Evolutionary conservation across 345 rosid species (phyloP).

Genomic region (Conringia planisiliqua): DNA sequence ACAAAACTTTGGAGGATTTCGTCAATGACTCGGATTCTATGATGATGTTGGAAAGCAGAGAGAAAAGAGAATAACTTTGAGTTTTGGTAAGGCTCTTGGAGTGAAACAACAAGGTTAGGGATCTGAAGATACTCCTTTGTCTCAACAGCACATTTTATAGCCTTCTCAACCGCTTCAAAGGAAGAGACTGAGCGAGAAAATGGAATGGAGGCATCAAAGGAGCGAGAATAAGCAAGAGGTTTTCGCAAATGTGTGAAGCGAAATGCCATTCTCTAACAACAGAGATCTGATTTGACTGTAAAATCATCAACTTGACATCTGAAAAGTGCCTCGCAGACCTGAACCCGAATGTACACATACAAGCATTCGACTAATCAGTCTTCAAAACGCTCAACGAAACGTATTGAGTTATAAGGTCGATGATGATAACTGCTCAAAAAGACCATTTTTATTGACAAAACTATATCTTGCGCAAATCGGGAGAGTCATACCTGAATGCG

Average conservation of each 20-base stretch:
- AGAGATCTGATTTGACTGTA: not conserved
- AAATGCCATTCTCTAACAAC: slow-evolving; percentile 26
- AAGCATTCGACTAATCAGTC: not conserved
- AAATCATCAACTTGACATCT: not conserved
- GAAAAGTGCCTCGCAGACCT: not conserved
- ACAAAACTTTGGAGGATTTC: slow-evolving; percentile 62
- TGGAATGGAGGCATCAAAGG: slow-evolving; percentile 6
- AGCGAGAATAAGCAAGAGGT: slow-evolving; percentile 14
- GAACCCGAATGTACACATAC: not conserved
- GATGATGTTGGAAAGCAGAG: slow-evolving; percentile 41
- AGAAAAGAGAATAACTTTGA: slow-evolving; percentile 67
- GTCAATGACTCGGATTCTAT: slow-evolving; percentile 48
- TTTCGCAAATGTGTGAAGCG: slow-evolving; percentile 23
- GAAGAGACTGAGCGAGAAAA: slow-evolving; percentile 36
- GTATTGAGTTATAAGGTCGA: not conserved
- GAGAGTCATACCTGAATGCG: slow-evolving; percentile 18
- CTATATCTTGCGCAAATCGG: not conserved
- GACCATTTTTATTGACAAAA: not conserved
- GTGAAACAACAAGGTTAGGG: slow-evolving; percentile 56
- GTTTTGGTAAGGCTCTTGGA: slow-evolving; percentile 34
- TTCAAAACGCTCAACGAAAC: not conserved
- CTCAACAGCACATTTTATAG: slow-evolving; percentile 52
- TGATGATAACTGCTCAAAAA: not conserved
- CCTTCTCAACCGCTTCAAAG: slow-evolving; percentile 43
- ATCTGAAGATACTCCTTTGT: slow-evolving; percentile 52